Evolutionary conservation across 78 protist species (phyloP).

Genomic region (Neovahlkampfia damariscottae): DNA sequence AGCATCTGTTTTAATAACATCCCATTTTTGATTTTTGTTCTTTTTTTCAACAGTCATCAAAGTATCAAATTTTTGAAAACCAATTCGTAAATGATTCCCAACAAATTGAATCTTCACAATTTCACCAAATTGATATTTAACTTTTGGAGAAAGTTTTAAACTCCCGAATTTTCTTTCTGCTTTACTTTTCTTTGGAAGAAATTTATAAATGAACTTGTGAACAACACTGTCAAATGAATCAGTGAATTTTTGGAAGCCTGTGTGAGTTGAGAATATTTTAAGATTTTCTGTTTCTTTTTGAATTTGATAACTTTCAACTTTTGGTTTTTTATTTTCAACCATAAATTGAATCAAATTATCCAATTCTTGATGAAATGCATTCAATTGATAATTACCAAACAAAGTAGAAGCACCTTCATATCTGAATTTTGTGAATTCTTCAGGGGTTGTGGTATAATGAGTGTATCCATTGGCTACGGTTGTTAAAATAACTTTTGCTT

Average conservation of each 20-base stretch:
- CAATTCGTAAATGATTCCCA: neutral
- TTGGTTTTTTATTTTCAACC: neutral
- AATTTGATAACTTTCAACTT: too few species aligned
- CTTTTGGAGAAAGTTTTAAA: neutral
- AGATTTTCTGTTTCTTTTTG: too few species aligned
- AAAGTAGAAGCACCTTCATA: conserved; percentile 63
- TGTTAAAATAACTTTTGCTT: conserved; percentile 37
- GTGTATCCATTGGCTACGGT: conserved; percentile 51
- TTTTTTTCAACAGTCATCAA: neutral
- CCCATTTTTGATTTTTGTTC: neutral
- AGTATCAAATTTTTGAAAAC: neutral
- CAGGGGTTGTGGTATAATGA: conserved; percentile 50
- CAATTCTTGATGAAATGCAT: neutral
- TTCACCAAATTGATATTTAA: neutral
- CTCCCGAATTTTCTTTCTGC: neutral
- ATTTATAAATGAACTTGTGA: neutral
- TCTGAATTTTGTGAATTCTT: conserved; percentile 50
- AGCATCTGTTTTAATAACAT: neutral
- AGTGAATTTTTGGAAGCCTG: neutral
- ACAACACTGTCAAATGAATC: too few species aligned
- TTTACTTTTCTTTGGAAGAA: neutral
- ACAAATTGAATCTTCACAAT: neutral
- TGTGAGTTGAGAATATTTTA: too few species aligned
- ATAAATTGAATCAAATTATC: neutral
- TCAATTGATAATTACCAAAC: conserved; percentile 33